Evolutionary conservation across 106 monocot genomes (phyloP).

Genomic region (Agapanthus africanus): DNA sequence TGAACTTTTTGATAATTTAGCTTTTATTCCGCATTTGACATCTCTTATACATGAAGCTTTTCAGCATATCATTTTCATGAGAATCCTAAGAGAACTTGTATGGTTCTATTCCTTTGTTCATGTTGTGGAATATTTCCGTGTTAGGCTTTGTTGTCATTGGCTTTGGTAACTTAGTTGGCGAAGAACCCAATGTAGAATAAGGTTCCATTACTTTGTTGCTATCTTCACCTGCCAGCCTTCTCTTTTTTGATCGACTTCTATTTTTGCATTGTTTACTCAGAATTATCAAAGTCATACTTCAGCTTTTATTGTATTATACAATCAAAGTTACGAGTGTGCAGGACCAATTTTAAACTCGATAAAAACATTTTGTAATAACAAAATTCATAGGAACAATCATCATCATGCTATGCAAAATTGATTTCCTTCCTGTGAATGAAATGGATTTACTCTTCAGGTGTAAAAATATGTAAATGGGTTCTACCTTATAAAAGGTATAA

Average conservation of each 20-base stretch:
- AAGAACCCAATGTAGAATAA: neutral
- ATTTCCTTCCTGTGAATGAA: no score
- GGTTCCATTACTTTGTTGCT: neutral
- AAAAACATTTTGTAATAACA: neutral
- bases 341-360: neutral
- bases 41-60: neutral
- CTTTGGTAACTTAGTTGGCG: neutral
- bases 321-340: neutral
- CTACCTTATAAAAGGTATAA: no score
- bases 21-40: slow-evolving; percentile 4
- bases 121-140: neutral
- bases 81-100: no score
- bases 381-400: no score
- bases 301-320: neutral
- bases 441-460: no score
- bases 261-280: neutral
- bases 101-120: neutral
- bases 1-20: no score
- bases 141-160: slow-evolving; percentile 2
- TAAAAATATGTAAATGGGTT: no score
- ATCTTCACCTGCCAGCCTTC: neutral
- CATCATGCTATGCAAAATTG: no score
- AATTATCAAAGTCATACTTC: neutral
- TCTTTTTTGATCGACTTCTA: neutral
- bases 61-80: no score